Percentiles rank a stretch among this genome's conserved stretches.
Evolutionary conservation across 2,329 filamentous ascomycete species (phyloP).

Genomic region (Colletotrichum spaethianum): DNA sequence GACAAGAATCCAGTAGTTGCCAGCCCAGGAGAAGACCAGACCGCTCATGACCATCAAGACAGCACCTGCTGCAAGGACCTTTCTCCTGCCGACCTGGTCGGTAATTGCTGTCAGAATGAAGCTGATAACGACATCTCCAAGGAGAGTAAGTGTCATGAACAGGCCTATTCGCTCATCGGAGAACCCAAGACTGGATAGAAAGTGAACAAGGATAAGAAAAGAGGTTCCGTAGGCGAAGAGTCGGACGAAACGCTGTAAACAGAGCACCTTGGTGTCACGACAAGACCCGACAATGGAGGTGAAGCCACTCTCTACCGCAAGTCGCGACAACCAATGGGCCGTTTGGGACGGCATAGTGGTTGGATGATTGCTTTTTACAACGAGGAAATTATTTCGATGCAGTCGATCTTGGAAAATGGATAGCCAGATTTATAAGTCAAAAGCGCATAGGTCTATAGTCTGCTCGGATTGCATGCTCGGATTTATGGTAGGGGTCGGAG

Average conservation of each 20-base stretch:
- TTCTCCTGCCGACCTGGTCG: slow-evolving; percentile 69
- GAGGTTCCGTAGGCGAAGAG: slow-evolving; percentile 75
- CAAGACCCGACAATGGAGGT: slow-evolving; percentile 57
- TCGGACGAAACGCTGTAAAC: slow-evolving; percentile 71
- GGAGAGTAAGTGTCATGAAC: slow-evolving; percentile 76
- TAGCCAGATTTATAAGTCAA: slow-evolving; percentile 20
- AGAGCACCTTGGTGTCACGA: slow-evolving; percentile 70
- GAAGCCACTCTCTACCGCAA: slow-evolving; percentile 60
- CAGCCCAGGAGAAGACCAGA: slow-evolving; percentile 65
- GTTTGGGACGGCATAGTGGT: slow-evolving; percentile 23
- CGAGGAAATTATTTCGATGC: neutral
- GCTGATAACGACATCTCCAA: slow-evolving; percentile 72
- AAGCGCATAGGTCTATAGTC: neutral
- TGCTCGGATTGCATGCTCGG: slow-evolving; percentile 21
- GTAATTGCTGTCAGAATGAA: slow-evolving; percentile 71
- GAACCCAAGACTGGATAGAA: slow-evolving; percentile 64
- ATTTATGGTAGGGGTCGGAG: slow-evolving; percentile 32
- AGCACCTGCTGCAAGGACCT: slow-evolving; percentile 68
- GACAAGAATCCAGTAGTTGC: slow-evolving; percentile 72
- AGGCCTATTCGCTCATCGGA: slow-evolving; percentile 69
- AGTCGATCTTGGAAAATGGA: neutral
- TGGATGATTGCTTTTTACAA: no score
- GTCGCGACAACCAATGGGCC: slow-evolving; percentile 24
- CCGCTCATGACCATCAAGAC: slow-evolving; percentile 70
- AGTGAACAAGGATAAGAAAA: slow-evolving; percentile 70